phyloP scores from a whole-genome alignment of 805 yeast genomes.

The Saturnispora sekii region DNA sequence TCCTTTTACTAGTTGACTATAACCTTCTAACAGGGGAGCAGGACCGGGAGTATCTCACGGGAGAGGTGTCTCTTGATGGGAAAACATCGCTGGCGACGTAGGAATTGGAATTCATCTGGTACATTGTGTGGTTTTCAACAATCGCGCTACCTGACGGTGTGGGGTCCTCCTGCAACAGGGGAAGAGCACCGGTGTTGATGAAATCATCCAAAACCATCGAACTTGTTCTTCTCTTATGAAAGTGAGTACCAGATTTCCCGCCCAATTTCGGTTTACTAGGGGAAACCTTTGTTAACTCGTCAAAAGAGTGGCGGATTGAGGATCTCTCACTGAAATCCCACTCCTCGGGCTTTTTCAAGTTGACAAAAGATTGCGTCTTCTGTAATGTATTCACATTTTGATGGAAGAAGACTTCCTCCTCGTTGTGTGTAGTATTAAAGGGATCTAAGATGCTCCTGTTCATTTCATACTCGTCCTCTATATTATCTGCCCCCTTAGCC shows the following conservation, averaged over 20 bases:
- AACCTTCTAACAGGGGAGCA: slow-evolving; percentile 8
- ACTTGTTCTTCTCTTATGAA: slow-evolving; percentile 20
- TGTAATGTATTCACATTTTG: no score
- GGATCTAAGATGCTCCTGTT: slow-evolving; percentile 4
- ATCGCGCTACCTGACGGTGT: neutral
- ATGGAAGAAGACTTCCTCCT: neutral
- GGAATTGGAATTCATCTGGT: slow-evolving; percentile 9
- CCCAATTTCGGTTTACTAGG: no score
- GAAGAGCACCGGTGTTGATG: slow-evolving; percentile 19
- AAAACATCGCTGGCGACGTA: slow-evolving; percentile 10
- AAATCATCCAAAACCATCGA: slow-evolving; percentile 22
- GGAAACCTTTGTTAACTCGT: no score
- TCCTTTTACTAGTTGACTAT: neutral
- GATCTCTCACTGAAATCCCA: no score
- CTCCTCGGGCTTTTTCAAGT: no score
- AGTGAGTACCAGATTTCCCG: slow-evolving; percentile 13
- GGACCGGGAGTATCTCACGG: slow-evolving; percentile 5
- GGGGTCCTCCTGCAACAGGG: slow-evolving; percentile 10
- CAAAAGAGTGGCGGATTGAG: neutral
- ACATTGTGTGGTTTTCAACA: slow-evolving; percentile 17
- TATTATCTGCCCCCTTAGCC: slow-evolving; percentile 14
- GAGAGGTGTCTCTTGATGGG: neutral
- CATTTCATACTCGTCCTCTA: slow-evolving; percentile 13
- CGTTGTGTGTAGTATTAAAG: slow-evolving; percentile 1
- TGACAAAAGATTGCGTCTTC: no score